phyloP scores from a whole-genome alignment of 2,329 filamentous ascomycete genomes.

The Ophiostoma ulmi region DNA sequence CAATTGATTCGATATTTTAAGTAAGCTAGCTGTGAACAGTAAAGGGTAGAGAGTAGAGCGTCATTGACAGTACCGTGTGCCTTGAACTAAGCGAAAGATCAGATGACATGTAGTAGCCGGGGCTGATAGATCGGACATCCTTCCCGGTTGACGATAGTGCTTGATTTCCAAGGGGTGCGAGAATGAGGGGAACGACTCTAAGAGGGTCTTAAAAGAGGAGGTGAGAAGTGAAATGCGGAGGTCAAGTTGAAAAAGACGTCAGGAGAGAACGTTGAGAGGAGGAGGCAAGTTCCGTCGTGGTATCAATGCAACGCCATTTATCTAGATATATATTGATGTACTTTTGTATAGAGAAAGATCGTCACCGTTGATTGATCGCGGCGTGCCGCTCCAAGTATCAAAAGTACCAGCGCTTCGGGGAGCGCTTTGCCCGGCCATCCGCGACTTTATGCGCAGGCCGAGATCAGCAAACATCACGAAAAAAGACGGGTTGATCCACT shows the following conservation, averaged over 20 bases:
- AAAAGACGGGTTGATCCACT: not conserved
- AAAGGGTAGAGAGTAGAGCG: no score
- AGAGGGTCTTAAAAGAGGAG: not conserved
- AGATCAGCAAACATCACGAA: not conserved
- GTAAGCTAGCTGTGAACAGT: no score
- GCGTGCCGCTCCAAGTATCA: not conserved
- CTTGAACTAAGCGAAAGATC: not conserved
- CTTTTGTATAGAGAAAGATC: not conserved
- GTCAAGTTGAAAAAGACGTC: not conserved
- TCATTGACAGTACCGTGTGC: not conserved
- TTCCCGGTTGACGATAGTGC: slow-evolving; percentile 5
- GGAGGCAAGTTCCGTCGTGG: slow-evolving; percentile 2
- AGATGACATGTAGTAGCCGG: not conserved
- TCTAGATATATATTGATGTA: not conserved
- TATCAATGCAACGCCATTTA: not conserved
- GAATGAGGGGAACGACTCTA: not conserved
- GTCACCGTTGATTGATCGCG: not conserved
- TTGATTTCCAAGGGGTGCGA: not conserved
- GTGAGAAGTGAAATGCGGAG: not conserved
- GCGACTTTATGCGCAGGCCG: not conserved
- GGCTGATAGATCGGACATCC: not conserved
- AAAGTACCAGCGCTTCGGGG: not conserved
- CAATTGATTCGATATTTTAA: not conserved
- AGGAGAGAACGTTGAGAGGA: not conserved
- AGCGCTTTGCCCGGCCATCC: not conserved